Percentiles rank a stretch among this genome's conserved stretches.
These are phyloP conservation scores for Metschnikowia cubensis DNA, from an alignment of 805 yeast species.

Conservation along the genomic window DNA sequence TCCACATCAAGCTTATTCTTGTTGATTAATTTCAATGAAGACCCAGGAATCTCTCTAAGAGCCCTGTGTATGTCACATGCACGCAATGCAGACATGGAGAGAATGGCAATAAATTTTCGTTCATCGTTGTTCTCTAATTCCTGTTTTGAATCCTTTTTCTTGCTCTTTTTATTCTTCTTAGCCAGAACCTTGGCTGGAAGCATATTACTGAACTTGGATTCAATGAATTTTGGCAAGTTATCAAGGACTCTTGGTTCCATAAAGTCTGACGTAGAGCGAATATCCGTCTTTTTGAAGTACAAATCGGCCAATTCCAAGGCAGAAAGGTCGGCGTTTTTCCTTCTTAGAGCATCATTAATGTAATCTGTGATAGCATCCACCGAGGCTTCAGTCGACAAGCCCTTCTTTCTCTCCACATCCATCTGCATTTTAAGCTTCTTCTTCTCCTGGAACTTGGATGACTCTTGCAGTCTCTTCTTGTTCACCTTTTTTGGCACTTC, in stretches of 20 bases:
- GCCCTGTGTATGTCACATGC: constrained; percentile 83
- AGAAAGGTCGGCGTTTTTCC: constrained; percentile 61
- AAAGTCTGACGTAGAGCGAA: constrained; percentile 61
- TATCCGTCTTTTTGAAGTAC: constrained; percentile 51
- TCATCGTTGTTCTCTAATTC: constrained; percentile 19
- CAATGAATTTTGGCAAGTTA: constrained; percentile 53
- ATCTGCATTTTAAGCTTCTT: constrained; percentile 65
- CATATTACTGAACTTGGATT: constrained; percentile 45
- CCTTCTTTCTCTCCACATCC: constrained; percentile 55
- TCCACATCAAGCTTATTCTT: constrained; percentile 73
- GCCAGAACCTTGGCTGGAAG: constrained; percentile 31
- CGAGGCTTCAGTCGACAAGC: constrained; percentile 46
- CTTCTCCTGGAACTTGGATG: constrained; percentile 51
- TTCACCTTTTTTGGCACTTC: constrained; percentile 1
- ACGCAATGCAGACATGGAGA: constrained; percentile 76
- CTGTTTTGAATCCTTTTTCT: constrained; percentile 25
- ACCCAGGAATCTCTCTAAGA: constrained; percentile 42
- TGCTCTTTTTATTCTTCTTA: constrained; percentile 26
- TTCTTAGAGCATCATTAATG: constrained; percentile 58
- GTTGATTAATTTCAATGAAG: constrained; percentile 66
- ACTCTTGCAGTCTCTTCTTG: constrained; percentile 26
- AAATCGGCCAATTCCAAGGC: constrained; percentile 70
- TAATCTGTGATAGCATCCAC: constrained; percentile 65
- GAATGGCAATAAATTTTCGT: constrained; percentile 46
- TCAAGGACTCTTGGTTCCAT: constrained; percentile 48